Base-by-base conservation (phyloP, 148 eudicot species). In the Camellia granthamiana region DNA sequence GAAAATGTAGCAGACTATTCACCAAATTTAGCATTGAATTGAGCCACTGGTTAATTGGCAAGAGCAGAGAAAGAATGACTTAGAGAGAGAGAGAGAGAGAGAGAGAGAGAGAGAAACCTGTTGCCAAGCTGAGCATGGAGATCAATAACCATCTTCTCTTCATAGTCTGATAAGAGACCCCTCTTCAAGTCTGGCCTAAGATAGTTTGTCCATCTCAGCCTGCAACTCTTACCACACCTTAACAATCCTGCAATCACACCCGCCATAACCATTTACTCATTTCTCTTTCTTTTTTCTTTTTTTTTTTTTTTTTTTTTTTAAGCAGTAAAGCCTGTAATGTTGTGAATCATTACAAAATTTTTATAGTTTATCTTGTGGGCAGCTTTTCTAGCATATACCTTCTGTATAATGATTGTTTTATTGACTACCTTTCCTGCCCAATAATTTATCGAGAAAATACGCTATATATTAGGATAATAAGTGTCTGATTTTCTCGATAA, bases 201-300 rank as follows among this genome's bases (percentile, higher is more conserved):
- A 71, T 89, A 89, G 15, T 89, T 89, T 46, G 85, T 89, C 91
- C 91, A 89, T 75, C 91, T 89, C 78, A 89, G 65, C 59, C 91
- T 86, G 81, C 91, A 89, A 77, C 91, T 89, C 79, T 89, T 89
- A 4, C 91, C 91, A 81, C 91, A 89, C 74, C 91, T 86, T 76
- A 86, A 75, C 13, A 89, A 74, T 61, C 91, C 91, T 89, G 84
- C 68, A 84, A 47, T 49, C 58, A 15, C 15, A 77, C 41, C 44
- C 51, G 59, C 52, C 71, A 30, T 44, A 41, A 43, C 61, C 38
- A 7, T 30, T 30, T 13, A n/a, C 67, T 3, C 72, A 80, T 49
- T 74, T 16, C 2, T 4, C 2, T 3, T 3, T 62, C 8, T 4
- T 63, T 19, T 19, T 9, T 19, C 11, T 19, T 1, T 2, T 7